These are phyloP conservation scores for Neurospora sp. DNA, from an alignment of 495 filamentous ascomycete species.

Conservation along the genomic window DNA sequence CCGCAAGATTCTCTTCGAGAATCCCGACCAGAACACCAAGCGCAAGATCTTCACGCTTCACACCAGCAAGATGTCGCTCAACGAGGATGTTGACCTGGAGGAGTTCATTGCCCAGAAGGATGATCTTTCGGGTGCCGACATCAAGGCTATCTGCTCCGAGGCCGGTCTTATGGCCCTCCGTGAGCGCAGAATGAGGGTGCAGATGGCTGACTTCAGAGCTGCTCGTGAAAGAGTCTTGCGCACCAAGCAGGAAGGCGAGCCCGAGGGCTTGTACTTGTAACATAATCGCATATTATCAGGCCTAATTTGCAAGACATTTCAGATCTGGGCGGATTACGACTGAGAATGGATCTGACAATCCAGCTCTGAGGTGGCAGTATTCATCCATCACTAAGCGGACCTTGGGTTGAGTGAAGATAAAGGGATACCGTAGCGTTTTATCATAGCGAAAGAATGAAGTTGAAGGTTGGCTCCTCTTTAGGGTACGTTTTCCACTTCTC, in stretches of 20 bases:
- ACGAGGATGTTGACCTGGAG: constrained; percentile 90
- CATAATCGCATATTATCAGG: constrained; percentile 8
- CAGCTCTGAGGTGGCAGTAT: background rate
- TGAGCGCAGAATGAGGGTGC: constrained; percentile 94
- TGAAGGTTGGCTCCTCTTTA: background rate
- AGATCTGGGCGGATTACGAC: background rate
- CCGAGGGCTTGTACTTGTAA: constrained; percentile 97
- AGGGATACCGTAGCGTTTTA: background rate
- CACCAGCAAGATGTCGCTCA: constrained; percentile 97
- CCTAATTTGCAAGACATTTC: background rate
- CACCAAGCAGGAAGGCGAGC: constrained; percentile 97
- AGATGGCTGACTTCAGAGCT: constrained; percentile 95
- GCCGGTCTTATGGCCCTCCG: constrained; percentile 90
- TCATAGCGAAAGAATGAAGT: background rate
- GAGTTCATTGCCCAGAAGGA: constrained; percentile 99
- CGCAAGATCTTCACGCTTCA: constrained; percentile 99
- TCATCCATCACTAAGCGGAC: background rate
- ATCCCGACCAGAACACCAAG: constrained; percentile 98
- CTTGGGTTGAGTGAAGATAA: background rate
- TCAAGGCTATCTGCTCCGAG: constrained; percentile 97
- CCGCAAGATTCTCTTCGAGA: constrained; percentile 98
- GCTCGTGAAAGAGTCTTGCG: constrained; percentile 93
- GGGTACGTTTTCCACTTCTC: background rate
- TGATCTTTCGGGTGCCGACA: constrained; percentile 93
- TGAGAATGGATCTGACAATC: background rate